Evolutionary conservation across 2,329 filamentous ascomycete genomes (phyloP), one percentile per base, ranked within the genome.

Genomic region (Leptographium galeiforme): DNA sequence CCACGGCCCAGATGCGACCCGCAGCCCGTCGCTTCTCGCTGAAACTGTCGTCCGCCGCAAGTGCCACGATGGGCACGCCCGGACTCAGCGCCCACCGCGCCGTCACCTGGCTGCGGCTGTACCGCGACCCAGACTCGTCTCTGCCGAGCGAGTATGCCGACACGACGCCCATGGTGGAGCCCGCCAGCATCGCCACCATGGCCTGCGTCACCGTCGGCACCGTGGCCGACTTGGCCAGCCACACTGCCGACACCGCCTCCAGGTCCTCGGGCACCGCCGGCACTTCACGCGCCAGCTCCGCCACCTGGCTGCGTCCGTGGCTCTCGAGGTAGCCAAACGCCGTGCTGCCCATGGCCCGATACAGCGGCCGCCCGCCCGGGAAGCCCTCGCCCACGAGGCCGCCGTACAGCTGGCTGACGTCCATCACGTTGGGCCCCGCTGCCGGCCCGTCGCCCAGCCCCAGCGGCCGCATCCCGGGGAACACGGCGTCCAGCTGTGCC

Each of bases 41-140:
- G 66, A 89, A 93, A 51, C 81, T 81, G 33, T 95, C 89, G 62
- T 98, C 93, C 8, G 95, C 79, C 46, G 80, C 80, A 56, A 98
- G 81, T 1, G 82, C 79, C 52, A 96, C 78, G 57, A 98, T 93
- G 0, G 93, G 93, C 4, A 58, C 89, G 43, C 93, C 93, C 3
- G 93, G 93, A 63, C 89, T 89, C 13, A 97, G 73, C 11, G 88
- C 82, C 91, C 91, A 97, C 59, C 85, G 86, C 38, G 87, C 87
- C 41, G 88, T 95, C 59, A 93, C 77, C 61, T 94, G 85, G 5
- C 89, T 89, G 43, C 81, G 80, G 40, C 76, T 73, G 58, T 84
- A 80, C 54, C 84, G 77, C 52, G 80, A 74, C 50, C 84, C 79
- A 30, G 79, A 70, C 6, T 70, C 64, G 50, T 78, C 74, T 54